Conservation (phyloP, 2,329 filamentous ascomycete species). For the Alternaria brassicae region DNA sequence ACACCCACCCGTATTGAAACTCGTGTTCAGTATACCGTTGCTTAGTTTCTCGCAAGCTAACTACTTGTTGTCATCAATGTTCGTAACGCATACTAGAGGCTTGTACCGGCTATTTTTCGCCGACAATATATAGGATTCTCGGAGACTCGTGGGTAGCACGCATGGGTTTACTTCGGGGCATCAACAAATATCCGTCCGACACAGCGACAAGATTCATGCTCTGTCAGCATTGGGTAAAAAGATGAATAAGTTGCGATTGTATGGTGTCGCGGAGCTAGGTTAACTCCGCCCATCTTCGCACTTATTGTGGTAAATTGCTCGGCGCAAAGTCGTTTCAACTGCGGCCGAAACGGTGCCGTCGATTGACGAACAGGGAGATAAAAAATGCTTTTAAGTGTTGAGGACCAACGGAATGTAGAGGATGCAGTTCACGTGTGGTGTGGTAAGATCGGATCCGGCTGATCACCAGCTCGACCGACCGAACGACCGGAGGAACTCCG, state of each 20-base stretch:
- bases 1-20: not conserved
- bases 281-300: not conserved
- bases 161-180: constrained; percentile 1
- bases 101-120: not conserved
- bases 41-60: not conserved
- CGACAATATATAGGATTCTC: not conserved
- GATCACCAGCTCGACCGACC: constrained; percentile 3
- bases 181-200: not conserved
- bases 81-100: not conserved
- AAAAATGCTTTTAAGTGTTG: constrained; percentile 8
- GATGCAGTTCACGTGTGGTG: not conserved
- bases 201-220: not conserved
- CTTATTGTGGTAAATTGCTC: constrained; percentile 1
- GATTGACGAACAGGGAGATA: not conserved
- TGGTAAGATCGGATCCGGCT: constrained; percentile 2
- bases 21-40: not conserved
- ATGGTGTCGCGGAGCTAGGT: not conserved
- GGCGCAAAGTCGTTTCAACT: constrained; percentile 5
- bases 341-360: not conserved
- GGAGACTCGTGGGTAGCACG: not conserved
- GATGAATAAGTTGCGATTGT: not conserved
- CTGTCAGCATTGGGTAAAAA: constrained; percentile 1
- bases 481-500: constrained; percentile 7
- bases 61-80: not conserved
- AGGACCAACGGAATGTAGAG: constrained; percentile 2